These are phyloP conservation scores for Wolfiporia cocos DNA, from an alignment of 1,284 basidiomycete genomes.

Conservation along the genomic window DNA sequence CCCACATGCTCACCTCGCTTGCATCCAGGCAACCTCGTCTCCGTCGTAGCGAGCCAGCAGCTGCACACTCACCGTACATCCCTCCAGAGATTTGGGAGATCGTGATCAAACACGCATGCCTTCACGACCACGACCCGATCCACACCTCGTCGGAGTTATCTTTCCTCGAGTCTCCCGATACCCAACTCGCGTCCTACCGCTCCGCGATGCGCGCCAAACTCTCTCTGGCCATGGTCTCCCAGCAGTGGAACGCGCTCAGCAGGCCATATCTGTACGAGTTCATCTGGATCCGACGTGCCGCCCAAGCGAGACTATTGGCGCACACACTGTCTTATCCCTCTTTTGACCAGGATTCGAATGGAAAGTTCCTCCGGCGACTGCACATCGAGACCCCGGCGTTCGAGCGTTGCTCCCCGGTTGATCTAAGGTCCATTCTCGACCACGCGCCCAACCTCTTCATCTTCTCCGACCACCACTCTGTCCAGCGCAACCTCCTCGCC, in stretches of 20 bases:
- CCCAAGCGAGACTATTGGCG: slow-evolving; percentile 54
- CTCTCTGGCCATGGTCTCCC: slow-evolving; percentile 46
- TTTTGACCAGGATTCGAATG: slow-evolving; percentile 33
- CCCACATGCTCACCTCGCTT: too few species aligned
- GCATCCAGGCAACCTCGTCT: not conserved
- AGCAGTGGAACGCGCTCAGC: slow-evolving; percentile 45
- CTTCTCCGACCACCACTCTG: slow-evolving; percentile 57
- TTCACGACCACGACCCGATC: slow-evolving; percentile 37
- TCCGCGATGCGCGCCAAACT: slow-evolving; percentile 42
- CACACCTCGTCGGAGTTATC: slow-evolving; percentile 43
- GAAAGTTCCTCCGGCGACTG: slow-evolving; percentile 52
- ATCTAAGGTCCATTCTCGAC: slow-evolving; percentile 60
- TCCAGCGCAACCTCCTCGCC: slow-evolving; percentile 47
- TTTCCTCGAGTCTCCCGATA: slow-evolving; percentile 37
- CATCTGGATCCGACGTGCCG: slow-evolving; percentile 56
- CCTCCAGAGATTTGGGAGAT: slow-evolving; percentile 58
- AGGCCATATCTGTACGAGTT: slow-evolving; percentile 57
- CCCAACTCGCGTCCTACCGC: slow-evolving; percentile 39
- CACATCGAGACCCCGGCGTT: slow-evolving; percentile 66
- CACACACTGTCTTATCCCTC: slow-evolving; percentile 45
- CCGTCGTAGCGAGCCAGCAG: not conserved
- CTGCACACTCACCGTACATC: slow-evolving; percentile 31
- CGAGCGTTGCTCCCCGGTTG: slow-evolving; percentile 58
- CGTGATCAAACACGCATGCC: slow-evolving; percentile 46
- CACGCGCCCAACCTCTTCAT: slow-evolving; percentile 51